Evolutionary conservation across 768 basidiomycete genomes (phyloP).

Genomic region (Glaciozyma antarctica): DNA sequence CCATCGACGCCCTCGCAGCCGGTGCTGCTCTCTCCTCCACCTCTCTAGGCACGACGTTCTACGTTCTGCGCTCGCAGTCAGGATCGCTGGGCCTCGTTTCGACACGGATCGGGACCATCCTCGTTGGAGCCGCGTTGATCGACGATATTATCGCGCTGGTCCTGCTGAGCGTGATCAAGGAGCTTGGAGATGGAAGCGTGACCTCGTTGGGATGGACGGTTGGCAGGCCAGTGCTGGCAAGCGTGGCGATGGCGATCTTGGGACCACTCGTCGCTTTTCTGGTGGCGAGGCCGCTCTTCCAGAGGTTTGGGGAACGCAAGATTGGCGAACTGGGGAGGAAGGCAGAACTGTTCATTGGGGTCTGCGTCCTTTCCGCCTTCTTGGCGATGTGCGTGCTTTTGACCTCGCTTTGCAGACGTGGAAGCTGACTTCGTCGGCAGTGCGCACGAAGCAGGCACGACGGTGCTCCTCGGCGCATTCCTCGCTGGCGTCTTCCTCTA

Average conservation of each 20-base stretch:
- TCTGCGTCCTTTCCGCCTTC: slow-evolving; percentile 13
- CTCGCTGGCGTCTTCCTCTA: slow-evolving; percentile 50
- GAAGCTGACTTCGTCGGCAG: slow-evolving; percentile 3
- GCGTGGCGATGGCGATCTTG: slow-evolving; percentile 47
- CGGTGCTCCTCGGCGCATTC: slow-evolving; percentile 56
- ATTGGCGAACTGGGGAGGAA: not conserved
- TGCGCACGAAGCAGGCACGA: slow-evolving; percentile 49
- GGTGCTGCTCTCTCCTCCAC: slow-evolving; percentile 58
- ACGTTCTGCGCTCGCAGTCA: slow-evolving; percentile 44
- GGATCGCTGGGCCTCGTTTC: slow-evolving; percentile 40
- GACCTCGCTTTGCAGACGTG: not conserved
- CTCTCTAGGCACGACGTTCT: slow-evolving; percentile 59
- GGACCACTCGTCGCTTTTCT: slow-evolving; percentile 41
- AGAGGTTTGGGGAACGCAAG: not conserved
- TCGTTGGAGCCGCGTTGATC: slow-evolving; percentile 55
- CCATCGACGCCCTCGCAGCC: slow-evolving; percentile 49
- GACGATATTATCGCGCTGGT: slow-evolving; percentile 59
- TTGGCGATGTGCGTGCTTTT: slow-evolving; percentile 14
- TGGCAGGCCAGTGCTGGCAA: slow-evolving; percentile 51
- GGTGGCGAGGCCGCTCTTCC: slow-evolving; percentile 34
- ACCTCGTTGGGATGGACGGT: slow-evolving; percentile 40
- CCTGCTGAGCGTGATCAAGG: slow-evolving; percentile 49
- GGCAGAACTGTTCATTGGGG: slow-evolving; percentile 7
- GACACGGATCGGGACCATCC: slow-evolving; percentile 50
- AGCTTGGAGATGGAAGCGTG: slow-evolving; percentile 1